These are phyloP conservation scores for Carex myosuroides DNA, from an alignment of 176 grass and related monocot genomes.

Conservation along the genomic window DNA sequence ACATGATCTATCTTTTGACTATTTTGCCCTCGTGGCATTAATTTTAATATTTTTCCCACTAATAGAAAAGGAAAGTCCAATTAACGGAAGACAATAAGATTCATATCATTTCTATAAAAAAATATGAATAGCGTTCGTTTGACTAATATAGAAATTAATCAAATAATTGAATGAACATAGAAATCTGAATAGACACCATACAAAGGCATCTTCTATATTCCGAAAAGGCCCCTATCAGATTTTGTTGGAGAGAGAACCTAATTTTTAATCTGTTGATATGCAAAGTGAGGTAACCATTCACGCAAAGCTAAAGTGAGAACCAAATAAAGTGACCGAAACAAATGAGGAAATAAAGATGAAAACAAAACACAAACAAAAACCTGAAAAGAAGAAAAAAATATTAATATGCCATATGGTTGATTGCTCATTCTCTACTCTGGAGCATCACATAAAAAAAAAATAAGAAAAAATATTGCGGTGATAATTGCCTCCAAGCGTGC, in stretches of 20 bases:
- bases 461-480: neutral
- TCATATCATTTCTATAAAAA: too few relatives aligned
- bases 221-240: neutral
- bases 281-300: slow-evolving; percentile 3
- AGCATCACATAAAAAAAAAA: neutral
- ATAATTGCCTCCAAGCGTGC: neutral
- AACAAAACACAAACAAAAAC: neutral
- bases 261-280: neutral
- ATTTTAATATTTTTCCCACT: neutral
- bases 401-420: neutral
- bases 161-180: neutral
- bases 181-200: neutral
- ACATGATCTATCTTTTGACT: neutral
- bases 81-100: neutral
- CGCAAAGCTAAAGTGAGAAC: slow-evolving; percentile 12
- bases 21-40: neutral
- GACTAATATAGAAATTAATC: neutral
- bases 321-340: neutral
- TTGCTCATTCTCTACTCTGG: neutral
- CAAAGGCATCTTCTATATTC: neutral
- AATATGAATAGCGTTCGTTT: neutral
- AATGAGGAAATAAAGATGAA: neutral
- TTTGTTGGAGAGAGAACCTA: slow-evolving; percentile 4
- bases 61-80: neutral
- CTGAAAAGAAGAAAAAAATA: neutral